phyloP scores from a whole-genome alignment of 2,329 filamentous ascomycete species.

The Pseudopithomyces chartarum region DNA sequence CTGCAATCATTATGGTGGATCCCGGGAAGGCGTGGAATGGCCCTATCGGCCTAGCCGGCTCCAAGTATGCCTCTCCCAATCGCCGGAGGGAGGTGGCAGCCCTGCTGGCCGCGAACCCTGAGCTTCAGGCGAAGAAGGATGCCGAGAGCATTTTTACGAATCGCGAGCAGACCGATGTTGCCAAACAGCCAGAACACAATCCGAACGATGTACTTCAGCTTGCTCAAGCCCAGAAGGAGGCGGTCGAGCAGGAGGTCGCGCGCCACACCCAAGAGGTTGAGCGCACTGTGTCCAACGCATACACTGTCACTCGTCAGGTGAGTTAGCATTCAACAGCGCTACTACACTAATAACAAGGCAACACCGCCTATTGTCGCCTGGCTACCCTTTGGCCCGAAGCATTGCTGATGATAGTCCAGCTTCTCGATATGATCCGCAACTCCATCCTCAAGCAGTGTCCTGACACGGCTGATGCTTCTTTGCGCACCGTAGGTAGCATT shows the following conservation, averaged over 20 bases:
- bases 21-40: neutral
- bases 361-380: neutral
- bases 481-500: conserved; percentile 22
- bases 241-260: conserved; percentile 27
- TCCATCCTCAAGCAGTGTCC: conserved; percentile 19
- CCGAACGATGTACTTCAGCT: conserved; percentile 25
- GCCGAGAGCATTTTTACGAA: conserved; percentile 25
- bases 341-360: neutral
- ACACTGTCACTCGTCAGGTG: conserved; percentile 23
- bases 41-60: neutral
- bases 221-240: conserved; percentile 24
- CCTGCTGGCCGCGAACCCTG: conserved; percentile 10
- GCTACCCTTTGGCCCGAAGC: neutral
- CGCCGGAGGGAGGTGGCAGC: conserved; percentile 9
- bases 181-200: neutral
- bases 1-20: neutral
- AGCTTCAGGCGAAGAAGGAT: neutral
- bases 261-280: conserved; percentile 22
- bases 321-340: neutral
- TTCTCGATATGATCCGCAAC: conserved; percentile 31
- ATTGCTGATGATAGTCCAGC: neutral
- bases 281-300: conserved; percentile 20
- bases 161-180: conserved; percentile 31
- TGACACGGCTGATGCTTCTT: conserved; percentile 8
- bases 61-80: conserved; percentile 23